Evolutionary conservation across 2,329 filamentous ascomycete species (phyloP).

Genomic region (Pseudonectria buxi): DNA sequence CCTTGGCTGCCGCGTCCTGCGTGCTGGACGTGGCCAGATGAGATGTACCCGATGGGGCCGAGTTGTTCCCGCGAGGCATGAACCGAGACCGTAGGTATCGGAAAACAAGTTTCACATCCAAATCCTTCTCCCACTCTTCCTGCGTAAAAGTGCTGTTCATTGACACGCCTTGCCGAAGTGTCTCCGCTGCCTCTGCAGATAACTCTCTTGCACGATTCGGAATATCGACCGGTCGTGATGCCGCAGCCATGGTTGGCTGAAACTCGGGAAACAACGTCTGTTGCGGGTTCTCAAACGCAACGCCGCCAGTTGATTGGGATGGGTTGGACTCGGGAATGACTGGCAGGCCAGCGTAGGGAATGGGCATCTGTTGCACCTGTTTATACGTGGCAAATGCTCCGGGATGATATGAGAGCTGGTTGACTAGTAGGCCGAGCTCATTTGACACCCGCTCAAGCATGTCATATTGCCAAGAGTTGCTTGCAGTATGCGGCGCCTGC

Average conservation of each 20-base stretch:
- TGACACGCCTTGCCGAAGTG: slow-evolving; percentile 15
- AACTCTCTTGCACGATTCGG: slow-evolving; percentile 23
- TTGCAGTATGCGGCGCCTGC: slow-evolving; percentile 22
- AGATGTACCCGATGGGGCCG: slow-evolving; percentile 36
- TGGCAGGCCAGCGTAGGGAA: slow-evolving; percentile 74
- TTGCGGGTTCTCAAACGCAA: slow-evolving; percentile 13
- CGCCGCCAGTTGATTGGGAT: slow-evolving; percentile 23
- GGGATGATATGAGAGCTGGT: slow-evolving; percentile 72
- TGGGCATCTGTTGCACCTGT: slow-evolving; percentile 53
- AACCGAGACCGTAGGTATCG: slow-evolving; percentile 76
- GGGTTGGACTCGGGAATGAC: slow-evolving; percentile 49
- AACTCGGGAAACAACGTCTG: slow-evolving; percentile 32
- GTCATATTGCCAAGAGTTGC: slow-evolving; percentile 63
- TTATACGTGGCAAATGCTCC: slow-evolving; percentile 82
- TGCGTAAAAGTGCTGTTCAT: slow-evolving; percentile 44
- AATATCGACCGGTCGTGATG: slow-evolving; percentile 31
- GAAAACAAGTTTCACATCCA: slow-evolving; percentile 89
- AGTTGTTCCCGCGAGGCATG: slow-evolving; percentile 40
- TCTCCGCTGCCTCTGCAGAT: slow-evolving; percentile 12
- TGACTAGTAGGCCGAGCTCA: slow-evolving; percentile 77
- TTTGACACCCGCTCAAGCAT: slow-evolving; percentile 78
- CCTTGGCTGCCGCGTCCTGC: slow-evolving; percentile 66
- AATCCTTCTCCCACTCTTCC: slow-evolving; percentile 89
- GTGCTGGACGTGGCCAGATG: slow-evolving; percentile 44
- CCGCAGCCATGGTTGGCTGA: slow-evolving; percentile 39